Evolutionary conservation across 805 yeast species (phyloP).

Genomic region (Metschnikowia continentalis): DNA sequence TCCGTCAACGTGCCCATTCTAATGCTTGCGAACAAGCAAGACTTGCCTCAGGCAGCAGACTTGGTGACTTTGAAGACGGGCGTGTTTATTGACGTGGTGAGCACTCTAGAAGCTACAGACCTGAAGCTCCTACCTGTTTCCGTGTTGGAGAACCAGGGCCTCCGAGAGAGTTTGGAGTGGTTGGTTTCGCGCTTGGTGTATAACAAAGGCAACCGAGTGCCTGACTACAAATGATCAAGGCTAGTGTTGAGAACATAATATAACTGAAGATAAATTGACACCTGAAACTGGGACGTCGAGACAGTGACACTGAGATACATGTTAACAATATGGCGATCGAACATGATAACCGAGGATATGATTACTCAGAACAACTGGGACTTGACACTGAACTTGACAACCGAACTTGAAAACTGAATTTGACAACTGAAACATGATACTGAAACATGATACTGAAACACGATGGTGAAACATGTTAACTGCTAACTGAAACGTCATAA

Average conservation of each 20-base stretch:
- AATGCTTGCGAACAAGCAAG: slow-evolving; percentile 96
- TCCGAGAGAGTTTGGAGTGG: slow-evolving; percentile 88
- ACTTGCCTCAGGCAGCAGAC: slow-evolving; percentile 48
- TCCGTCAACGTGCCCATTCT: slow-evolving; percentile 73
- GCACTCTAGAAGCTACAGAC: slow-evolving; percentile 83
- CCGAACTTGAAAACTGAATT: too few species aligned
- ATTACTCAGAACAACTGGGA: too few species aligned
- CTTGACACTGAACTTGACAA: too few species aligned
- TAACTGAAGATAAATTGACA: background rate
- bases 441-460: too few species aligned
- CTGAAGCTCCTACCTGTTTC: slow-evolving; percentile 85
- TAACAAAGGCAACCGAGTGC: slow-evolving; percentile 59
- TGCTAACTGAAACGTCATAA: too few species aligned
- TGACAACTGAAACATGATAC: too few species aligned
- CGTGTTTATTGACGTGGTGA: slow-evolving; percentile 78
- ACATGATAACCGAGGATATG: too few species aligned
- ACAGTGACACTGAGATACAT: too few species aligned
- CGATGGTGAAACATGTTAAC: too few species aligned
- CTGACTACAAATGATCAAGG: slow-evolving; percentile 40
- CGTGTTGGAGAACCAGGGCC: slow-evolving; percentile 80
- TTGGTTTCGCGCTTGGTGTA: slow-evolving; percentile 64
- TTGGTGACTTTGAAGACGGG: slow-evolving; percentile 65
- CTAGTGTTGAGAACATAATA: background rate
- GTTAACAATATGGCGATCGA: too few species aligned
- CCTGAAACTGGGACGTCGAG: too few species aligned